These are phyloP conservation scores for Aspergillus versicolor DNA, from an alignment of 2,329 filamentous ascomycete species.

Conservation along the genomic window DNA sequence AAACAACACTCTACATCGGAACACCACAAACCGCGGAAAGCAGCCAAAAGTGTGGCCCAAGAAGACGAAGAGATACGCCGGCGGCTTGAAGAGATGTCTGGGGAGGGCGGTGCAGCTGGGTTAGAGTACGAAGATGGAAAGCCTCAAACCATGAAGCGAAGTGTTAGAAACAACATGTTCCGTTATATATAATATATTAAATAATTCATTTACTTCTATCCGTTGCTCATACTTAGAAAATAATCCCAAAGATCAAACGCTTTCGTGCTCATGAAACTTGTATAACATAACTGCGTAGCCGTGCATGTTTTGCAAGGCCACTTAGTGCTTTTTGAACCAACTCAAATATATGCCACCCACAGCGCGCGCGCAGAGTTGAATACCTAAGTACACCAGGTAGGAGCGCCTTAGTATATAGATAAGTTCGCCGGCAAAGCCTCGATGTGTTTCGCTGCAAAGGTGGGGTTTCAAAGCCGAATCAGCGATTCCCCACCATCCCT, in stretches of 20 bases:
- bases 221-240: not conserved
- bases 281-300: not conserved
- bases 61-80: conserved; percentile 65
- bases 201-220: not conserved
- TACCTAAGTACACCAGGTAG: conserved; percentile 1
- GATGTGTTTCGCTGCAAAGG: conserved; percentile 8
- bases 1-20: conserved; percentile 6
- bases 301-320: not conserved
- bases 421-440: not conserved
- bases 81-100: conserved; percentile 66
- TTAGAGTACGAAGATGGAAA: conserved; percentile 74
- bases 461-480: not conserved
- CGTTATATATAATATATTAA: conserved; percentile 56
- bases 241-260: not conserved
- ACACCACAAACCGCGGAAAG: conserved; percentile 18
- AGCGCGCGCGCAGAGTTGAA: not conserved
- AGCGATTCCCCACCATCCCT: conserved; percentile 42
- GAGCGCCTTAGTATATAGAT: not conserved
- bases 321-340: not conserved
- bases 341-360: not conserved
- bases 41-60: conserved; percentile 60
- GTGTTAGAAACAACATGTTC: conserved; percentile 77
- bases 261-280: not conserved
- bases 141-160: conserved; percentile 69
- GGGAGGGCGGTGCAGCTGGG: conserved; percentile 69